phyloP scores from a whole-genome alignment of 2,329 filamentous ascomycete genomes.

The Calonectria ilicicola region DNA sequence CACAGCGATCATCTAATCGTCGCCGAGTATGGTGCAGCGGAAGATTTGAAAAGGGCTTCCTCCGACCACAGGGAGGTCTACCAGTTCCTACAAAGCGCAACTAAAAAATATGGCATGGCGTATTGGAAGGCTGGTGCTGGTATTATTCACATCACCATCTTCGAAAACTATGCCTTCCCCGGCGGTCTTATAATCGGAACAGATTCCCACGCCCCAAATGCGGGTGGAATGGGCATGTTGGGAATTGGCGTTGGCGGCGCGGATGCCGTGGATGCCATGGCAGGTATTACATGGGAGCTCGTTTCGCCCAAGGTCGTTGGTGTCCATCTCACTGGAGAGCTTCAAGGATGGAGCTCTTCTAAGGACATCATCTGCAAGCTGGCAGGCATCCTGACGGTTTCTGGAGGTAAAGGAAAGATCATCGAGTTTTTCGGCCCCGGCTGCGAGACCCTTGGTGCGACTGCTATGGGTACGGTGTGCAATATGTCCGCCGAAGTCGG shows the following conservation, averaged over 20 bases:
- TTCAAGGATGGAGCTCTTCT: conserved; percentile 47
- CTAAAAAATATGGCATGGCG: conserved; percentile 59
- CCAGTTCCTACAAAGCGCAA: conserved; percentile 51
- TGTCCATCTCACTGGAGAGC: conserved; percentile 44
- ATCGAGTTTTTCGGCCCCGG: conserved; percentile 53
- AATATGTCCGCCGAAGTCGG: conserved; percentile 54
- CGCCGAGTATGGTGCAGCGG: conserved; percentile 26
- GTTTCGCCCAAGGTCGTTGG: conserved; percentile 47
- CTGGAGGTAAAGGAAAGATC: conserved; percentile 49
- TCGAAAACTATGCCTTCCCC: conserved; percentile 54
- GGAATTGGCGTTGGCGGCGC: conserved; percentile 57
- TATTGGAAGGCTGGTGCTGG: conserved; percentile 52
- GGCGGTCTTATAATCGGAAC: conserved; percentile 51
- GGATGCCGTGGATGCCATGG: conserved; percentile 59
- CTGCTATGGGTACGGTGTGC: conserved; percentile 52
- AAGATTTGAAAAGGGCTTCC: conserved; percentile 7
- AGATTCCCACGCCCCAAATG: conserved; percentile 53
- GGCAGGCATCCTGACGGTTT: conserved; percentile 48
- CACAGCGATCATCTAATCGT: conserved; percentile 55
- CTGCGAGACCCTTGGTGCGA: conserved; percentile 45
- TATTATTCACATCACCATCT: conserved; percentile 54
- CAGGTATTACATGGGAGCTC: conserved; percentile 50
- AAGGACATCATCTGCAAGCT: conserved; percentile 53
- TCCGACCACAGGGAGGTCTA: conserved; percentile 48
- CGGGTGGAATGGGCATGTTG: conserved; percentile 50